A percentile compares a stretch with the other conserved stretches of the same genome.
Conservation (phyloP, 2,329 filamentous ascomycete species). For the Cryphonectria nitschkei region DNA sequence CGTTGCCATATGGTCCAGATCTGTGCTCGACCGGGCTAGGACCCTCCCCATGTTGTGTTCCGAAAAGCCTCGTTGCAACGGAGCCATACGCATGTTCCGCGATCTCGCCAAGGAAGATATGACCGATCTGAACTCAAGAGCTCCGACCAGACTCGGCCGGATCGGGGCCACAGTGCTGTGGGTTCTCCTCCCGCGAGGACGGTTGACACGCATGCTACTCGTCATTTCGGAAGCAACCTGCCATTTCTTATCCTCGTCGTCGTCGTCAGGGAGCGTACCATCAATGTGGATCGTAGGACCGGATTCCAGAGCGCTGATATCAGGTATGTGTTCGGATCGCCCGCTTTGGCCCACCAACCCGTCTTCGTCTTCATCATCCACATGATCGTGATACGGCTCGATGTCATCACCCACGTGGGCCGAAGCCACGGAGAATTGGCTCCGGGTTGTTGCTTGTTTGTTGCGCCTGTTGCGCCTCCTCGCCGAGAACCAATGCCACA, state of each 20-base stretch:
- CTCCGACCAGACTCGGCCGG: constrained; percentile 88
- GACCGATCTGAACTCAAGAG: constrained; percentile 89
- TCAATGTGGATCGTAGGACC: constrained; percentile 51
- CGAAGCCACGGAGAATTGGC: constrained; percentile 68
- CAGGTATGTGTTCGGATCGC: constrained; percentile 31
- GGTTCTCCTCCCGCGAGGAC: constrained; percentile 66
- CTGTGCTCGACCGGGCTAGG: constrained; percentile 22
- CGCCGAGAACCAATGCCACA: constrained; percentile 86
- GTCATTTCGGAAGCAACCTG: constrained; percentile 81
- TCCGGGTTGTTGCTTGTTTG: constrained; percentile 72
- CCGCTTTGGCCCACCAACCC: constrained; percentile 40
- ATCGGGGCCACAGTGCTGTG: constrained; percentile 83
- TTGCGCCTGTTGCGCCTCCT: constrained; percentile 63
- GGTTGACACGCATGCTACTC: constrained; percentile 88
- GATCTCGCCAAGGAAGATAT: constrained; percentile 85
- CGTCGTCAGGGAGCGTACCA: constrained; percentile 36
- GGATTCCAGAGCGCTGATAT: constrained; percentile 32
- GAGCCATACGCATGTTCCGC: constrained; percentile 72
- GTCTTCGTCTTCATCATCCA: constrained; percentile 59
- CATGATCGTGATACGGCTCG: constrained; percentile 66
- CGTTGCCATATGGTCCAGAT: constrained; percentile 12
- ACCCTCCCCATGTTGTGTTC: constrained; percentile 52
- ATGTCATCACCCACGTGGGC: constrained; percentile 58
- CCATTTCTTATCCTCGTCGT: constrained; percentile 58
- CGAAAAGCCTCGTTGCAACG: constrained; percentile 72